Evolutionary conservation across 129 eudicot species (phyloP).

Genomic region (Mikania micrantha): DNA sequence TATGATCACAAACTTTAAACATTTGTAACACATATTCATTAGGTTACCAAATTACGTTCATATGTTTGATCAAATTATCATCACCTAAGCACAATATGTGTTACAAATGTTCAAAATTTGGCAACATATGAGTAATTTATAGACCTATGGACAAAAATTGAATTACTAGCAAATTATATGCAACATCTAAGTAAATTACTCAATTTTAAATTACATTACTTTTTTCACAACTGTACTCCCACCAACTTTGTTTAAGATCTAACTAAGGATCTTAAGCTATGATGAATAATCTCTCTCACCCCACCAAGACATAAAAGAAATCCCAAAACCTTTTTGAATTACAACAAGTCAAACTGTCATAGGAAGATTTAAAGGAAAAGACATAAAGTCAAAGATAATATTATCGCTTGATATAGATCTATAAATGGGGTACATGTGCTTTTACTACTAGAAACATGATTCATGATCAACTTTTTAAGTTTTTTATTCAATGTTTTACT

Average conservation of each 20-base stretch:
- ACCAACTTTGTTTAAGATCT: constrained; percentile 19
- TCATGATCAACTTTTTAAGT: not conserved
- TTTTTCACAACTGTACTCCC: constrained; percentile 19
- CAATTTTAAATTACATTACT: too few species aligned
- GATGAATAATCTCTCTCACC: constrained; percentile 23
- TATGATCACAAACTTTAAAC: too few species aligned
- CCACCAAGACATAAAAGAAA: constrained; percentile 22
- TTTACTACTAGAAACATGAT: not conserved
- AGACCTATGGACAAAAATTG: too few species aligned
- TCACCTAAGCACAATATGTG: too few species aligned
- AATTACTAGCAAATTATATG: too few species aligned
- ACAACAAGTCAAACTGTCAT: constrained; percentile 25
- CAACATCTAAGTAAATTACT: too few species aligned
- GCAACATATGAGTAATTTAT: too few species aligned
- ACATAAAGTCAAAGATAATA: constrained; percentile 25
- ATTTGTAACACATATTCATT: too few species aligned
- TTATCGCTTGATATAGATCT: constrained; percentile 15
- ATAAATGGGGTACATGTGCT: constrained; percentile 3
- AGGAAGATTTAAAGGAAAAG: not conserved
- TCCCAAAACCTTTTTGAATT: constrained; percentile 11
- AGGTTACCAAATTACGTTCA: too few species aligned
- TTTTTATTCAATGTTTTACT: not conserved
- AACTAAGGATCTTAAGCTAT: constrained; percentile 30
- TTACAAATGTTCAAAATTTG: too few species aligned
- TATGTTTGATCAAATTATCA: too few species aligned